These are phyloP conservation scores for Fusarium verrucosum DNA, from an alignment of 2,329 filamentous ascomycete species.

Conservation along the genomic window DNA sequence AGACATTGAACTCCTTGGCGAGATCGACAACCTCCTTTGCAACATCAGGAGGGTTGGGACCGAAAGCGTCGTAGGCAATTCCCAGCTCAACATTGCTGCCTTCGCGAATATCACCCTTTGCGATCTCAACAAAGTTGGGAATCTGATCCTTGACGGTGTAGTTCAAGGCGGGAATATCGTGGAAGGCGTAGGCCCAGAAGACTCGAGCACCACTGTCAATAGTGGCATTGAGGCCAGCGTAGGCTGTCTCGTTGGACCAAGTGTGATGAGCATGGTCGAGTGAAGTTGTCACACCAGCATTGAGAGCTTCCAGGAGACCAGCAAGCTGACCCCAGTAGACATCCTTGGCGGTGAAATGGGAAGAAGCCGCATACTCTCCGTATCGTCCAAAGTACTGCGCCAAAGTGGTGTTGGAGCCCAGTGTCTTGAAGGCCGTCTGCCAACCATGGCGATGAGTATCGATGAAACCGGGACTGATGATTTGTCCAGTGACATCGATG, in stretches of 20 bases:
- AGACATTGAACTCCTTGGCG: conserved; percentile 51
- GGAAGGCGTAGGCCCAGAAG: conserved; percentile 57
- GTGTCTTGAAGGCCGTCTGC: conserved; percentile 64
- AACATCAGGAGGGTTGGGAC: conserved; percentile 41
- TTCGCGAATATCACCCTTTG: conserved; percentile 39
- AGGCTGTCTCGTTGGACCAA: conserved; percentile 53
- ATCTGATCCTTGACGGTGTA: conserved; percentile 52
- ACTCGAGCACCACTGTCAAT: conserved; percentile 60
- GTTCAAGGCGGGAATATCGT: conserved; percentile 44
- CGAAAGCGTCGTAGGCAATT: conserved; percentile 54
- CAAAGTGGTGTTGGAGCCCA: conserved; percentile 61
- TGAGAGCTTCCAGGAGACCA: conserved; percentile 60
- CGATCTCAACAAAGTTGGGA: conserved; percentile 52
- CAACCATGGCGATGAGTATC: conserved; percentile 66
- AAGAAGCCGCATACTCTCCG: conserved; percentile 46
- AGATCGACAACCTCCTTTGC: conserved; percentile 48
- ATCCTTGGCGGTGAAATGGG: conserved; percentile 53
- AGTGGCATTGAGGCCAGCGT: conserved; percentile 57
- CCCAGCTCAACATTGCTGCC: conserved; percentile 51
- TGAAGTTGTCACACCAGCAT: conserved; percentile 62
- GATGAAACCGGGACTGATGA: conserved; percentile 64
- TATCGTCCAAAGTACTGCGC: conserved; percentile 58
- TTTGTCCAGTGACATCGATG: conserved; percentile 61
- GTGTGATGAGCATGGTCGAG: conserved; percentile 64
- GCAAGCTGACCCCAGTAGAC: conserved; percentile 58